These are phyloP conservation scores for Lachancea sp. DNA, from an alignment of 805 yeast species.

Conservation along the genomic window DNA sequence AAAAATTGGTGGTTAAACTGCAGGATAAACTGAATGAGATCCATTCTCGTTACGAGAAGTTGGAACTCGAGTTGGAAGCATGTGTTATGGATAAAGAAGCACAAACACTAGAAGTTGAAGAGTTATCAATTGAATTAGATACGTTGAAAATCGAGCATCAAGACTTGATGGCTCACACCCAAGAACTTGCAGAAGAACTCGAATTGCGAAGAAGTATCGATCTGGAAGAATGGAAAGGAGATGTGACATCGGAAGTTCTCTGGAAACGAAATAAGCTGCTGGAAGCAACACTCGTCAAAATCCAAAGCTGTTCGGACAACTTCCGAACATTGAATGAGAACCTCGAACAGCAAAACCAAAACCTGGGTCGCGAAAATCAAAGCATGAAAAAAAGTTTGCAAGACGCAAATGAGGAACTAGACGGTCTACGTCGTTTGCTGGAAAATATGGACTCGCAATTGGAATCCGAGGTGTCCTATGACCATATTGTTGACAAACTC, in stretches of 20 bases:
- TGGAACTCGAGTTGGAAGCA: slow-evolving; percentile 27
- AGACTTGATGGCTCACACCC: slow-evolving; percentile 30
- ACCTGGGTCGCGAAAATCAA: slow-evolving; percentile 12
- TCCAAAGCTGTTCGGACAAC: slow-evolving; percentile 3
- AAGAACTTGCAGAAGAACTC: slow-evolving; percentile 31
- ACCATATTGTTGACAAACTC: slow-evolving; percentile 32
- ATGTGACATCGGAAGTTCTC: slow-evolving; percentile 1
- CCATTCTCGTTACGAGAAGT: slow-evolving; percentile 19
- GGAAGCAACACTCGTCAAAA: slow-evolving; percentile 37
- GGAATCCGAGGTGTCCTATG: slow-evolving; percentile 27
- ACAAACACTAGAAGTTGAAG: slow-evolving; percentile 32
- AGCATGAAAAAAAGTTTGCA: slow-evolving; percentile 6
- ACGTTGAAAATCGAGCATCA: slow-evolving; percentile 31
- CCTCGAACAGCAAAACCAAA: slow-evolving; percentile 25
- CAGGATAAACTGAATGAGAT: slow-evolving; percentile 40
- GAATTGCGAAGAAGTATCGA: slow-evolving; percentile 14
- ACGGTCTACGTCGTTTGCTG: slow-evolving; percentile 14
- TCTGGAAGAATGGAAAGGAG: slow-evolving; percentile 8
- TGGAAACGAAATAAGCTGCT: slow-evolving; percentile 33
- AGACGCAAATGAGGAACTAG: slow-evolving; percentile 8
- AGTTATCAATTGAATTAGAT: slow-evolving; percentile 25
- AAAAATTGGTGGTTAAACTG: slow-evolving; percentile 36
- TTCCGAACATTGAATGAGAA: slow-evolving; percentile 23
- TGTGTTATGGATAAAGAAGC: slow-evolving; percentile 42
- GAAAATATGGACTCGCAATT: slow-evolving; percentile 25